Base-by-base conservation (phyloP, 1,284 basidiomycete species). In the Albatrellus sp. region DNA sequence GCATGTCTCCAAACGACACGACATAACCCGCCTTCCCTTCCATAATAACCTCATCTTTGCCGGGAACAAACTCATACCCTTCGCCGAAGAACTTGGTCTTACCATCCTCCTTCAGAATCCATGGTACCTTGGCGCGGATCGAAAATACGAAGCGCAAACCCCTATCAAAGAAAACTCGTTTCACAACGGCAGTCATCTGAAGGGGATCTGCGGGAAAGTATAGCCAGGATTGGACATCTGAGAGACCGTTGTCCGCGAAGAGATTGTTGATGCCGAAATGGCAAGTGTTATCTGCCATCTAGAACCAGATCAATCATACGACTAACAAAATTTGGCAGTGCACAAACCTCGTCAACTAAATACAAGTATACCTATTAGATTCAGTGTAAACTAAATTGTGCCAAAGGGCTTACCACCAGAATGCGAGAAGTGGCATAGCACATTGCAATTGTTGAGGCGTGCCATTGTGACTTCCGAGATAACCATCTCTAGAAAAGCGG, bases 401-500 rank as follows among this genome's bases (percentile, higher is more conserved):
- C 37, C 5, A 35, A 30, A 36, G 42, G 43, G 16, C 68, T 51
- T 57, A 73, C 82, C 81, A 57, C 87, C 88, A 31, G 85, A 81
- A 64, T 90, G 88, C 19, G 86, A 90, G 67, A 90, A 90, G 64
- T 90, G 87, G 56, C 72, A 81, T 28, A 90, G 72, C 13, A 90
- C 77, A 57, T 90, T 90, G 68, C 84, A 86, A 56, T 81, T 73
- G 62, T 90, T 90, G 56, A 90, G 62, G 45, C 86, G 75, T 13
- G 88, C 88, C 88, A 90, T 90, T n/a, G 87, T 90, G 46, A 89
- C 66, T 59, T 90, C 88, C 2, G 86, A 89, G 48, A 90, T 62
- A 47, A 85, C 67, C 88, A 90, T 90, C 70, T 90, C 87, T 48
- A 89, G 67, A 70, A 90, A 90, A 4, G 88, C 87, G 41, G 82